phyloP scores from a whole-genome alignment of 305 asterid species.

The Rubia balearica region DNA sequence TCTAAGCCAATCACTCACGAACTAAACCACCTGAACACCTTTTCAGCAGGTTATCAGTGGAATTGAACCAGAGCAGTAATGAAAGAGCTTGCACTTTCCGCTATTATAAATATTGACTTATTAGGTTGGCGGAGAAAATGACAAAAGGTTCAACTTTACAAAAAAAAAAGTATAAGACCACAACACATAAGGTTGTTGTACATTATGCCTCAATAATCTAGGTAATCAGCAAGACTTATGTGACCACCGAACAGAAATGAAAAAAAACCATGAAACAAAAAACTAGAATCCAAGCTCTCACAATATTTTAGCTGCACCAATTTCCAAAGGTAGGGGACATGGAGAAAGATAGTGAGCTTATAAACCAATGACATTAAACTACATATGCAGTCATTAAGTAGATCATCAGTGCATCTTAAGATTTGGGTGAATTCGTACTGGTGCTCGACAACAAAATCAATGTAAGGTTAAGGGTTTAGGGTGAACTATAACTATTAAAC shows the following conservation, averaged over 20 bases:
- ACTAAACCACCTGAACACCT: neutral
- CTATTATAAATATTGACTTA: neutral
- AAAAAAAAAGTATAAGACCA: neutral
- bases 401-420: neutral
- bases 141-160: neutral
- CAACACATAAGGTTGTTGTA: neutral
- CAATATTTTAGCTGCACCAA: neutral
- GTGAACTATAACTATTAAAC: neutral
- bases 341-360: neutral
- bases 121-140: neutral
- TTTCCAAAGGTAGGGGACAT: neutral
- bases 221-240: constrained; percentile 1
- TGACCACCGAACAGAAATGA: neutral
- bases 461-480: no score
- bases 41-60: neutral
- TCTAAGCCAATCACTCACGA: neutral
- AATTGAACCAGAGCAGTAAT: neutral
- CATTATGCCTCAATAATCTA: neutral
- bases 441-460: neutral
- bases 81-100: neutral
- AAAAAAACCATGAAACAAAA: constrained; percentile 3
- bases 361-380: neutral
- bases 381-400: neutral
- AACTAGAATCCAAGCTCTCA: neutral
- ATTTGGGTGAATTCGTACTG: neutral